phyloP scores from a whole-genome alignment of 2,329 filamentous ascomycete species.

The Stromatinia cepivora region DNA sequence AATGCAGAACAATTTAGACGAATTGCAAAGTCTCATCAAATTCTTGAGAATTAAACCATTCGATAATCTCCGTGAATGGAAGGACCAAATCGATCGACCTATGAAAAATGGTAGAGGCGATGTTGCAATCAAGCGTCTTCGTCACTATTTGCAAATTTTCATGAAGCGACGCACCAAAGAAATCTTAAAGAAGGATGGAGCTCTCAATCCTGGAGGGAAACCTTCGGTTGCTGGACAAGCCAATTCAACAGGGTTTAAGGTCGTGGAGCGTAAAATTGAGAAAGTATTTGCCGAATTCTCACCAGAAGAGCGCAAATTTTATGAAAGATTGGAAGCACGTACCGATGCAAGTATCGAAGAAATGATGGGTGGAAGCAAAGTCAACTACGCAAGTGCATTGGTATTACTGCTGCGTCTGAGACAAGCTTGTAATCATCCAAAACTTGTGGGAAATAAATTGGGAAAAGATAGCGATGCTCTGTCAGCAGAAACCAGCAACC shows the following conservation, averaged over 20 bases:
- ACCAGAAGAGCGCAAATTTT: conserved; percentile 79
- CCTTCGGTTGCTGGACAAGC: conserved; percentile 46
- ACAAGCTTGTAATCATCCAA: conserved; percentile 93
- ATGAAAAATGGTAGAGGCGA: conserved; percentile 89
- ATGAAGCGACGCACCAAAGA: conserved; percentile 99
- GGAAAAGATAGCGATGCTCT: conserved; percentile 86
- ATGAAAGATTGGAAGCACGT: conserved; percentile 76
- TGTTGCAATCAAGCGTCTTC: conserved; percentile 82
- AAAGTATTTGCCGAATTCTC: conserved; percentile 77
- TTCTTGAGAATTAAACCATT: conserved; percentile 93
- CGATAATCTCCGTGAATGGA: conserved; percentile 82
- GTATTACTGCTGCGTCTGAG: conserved; percentile 86
- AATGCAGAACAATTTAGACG: conserved; percentile 97
- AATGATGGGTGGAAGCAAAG: conserved; percentile 78
- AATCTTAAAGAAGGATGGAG: conserved; percentile 85
- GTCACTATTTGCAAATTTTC: conserved; percentile 83
- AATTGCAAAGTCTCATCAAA: conserved; percentile 88
- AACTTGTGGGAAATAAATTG: conserved; percentile 81
- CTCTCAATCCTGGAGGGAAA: conserved; percentile 74
- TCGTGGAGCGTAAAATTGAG: conserved; percentile 87
- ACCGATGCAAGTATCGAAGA: conserved; percentile 83
- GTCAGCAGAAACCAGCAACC: conserved; percentile 57
- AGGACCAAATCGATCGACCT: conserved; percentile 83
- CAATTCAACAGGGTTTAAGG: conserved; percentile 73
- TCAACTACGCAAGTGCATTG: conserved; percentile 92